Base-by-base conservation (phyloP, 768 basidiomycete species). In the Tubosaeta brunneosetosa region DNA sequence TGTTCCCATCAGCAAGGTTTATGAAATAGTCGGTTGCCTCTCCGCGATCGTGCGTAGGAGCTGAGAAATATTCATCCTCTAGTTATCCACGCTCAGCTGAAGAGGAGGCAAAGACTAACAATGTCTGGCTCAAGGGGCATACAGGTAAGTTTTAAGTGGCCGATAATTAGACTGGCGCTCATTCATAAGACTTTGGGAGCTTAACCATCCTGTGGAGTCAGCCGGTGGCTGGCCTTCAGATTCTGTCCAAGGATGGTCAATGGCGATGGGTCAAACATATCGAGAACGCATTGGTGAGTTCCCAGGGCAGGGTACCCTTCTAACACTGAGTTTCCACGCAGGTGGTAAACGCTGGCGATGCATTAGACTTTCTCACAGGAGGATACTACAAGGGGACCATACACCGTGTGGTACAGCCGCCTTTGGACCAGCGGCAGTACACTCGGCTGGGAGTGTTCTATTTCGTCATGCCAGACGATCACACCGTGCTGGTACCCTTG, bases 191-290 rank as follows among this genome's bases (percentile, higher is more conserved):
- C 64, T 73, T 81, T 49, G 81, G 80, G 8, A 75, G 72, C 10
- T 67, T 86, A 44, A 81, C 78, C 2, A 76, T 84, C 37, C 64
- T 86, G 3, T 84, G 78, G 73, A 80, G 79, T 44, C 83, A 86
- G 55, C 82, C 83, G 3, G 74, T 84, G 3, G 73, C 77, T 5
- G 82, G 74, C 0, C 70, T 84, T 9, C 83, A 84, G 44, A 83
- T 86, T 37, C 65, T 82, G 8, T 73, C 74, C 0, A 73, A 58
- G 3, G 80, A 82, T 31, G 77, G 77, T 1, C 68, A 64, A 36
- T 84, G 83, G 82, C 74, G 72, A 33, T 82, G 81, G 79, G 74
- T 83, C 17, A 77, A 70, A 50, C 81, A 84, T 53, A 71, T 82
- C 9, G 78, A 81, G 6, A 80, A 83, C 51, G 81, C 81, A 0